These are phyloP conservation scores for Blakeslea trispora DNA, from an alignment of 371 early-diverging fungal species.

Conservation along the genomic window DNA sequence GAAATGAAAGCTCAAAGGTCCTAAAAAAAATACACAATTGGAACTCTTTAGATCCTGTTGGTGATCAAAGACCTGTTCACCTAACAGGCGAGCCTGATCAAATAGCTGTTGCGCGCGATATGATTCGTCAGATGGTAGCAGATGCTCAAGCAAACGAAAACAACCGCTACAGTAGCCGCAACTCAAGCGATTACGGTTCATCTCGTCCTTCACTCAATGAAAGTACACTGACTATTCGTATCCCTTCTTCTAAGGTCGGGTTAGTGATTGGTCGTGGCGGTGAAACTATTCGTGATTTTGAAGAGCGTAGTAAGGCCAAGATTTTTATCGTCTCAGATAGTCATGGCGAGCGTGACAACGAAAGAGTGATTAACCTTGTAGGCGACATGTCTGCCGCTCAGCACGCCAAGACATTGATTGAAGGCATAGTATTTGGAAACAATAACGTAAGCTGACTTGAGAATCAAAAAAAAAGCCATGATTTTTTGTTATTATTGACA, in stretches of 20 bases:
- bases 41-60: constrained; percentile 36
- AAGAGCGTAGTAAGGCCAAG: constrained; percentile 77
- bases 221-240: constrained; percentile 48
- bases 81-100: constrained; percentile 64
- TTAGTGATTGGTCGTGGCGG: constrained; percentile 89
- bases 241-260: constrained; percentile 79
- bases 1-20: no score
- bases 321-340: constrained; percentile 81
- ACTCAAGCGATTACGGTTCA: constrained; percentile 1
- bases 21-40: no score
- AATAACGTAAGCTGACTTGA: constrained; percentile 11
- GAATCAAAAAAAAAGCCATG: neutral
- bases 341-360: constrained; percentile 50
- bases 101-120: constrained; percentile 62
- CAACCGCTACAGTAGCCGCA: constrained; percentile 18
- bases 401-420: constrained; percentile 73
- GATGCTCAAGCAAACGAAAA: constrained; percentile 44
- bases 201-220: constrained; percentile 23
- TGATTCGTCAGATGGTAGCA: constrained; percentile 58
- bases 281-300: constrained; percentile 86
- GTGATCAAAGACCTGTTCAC: constrained; percentile 63
- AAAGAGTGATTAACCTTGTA: constrained; percentile 69
- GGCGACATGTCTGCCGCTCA: constrained; percentile 76
- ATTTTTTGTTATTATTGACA: neutral
- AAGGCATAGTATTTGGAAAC: constrained; percentile 65